Percentiles rank a stretch among this genome's conserved stretches.
phyloP scores from a whole-genome alignment of 1,284 basidiomycete genomes.

The Rhodotorula glutinis region DNA sequence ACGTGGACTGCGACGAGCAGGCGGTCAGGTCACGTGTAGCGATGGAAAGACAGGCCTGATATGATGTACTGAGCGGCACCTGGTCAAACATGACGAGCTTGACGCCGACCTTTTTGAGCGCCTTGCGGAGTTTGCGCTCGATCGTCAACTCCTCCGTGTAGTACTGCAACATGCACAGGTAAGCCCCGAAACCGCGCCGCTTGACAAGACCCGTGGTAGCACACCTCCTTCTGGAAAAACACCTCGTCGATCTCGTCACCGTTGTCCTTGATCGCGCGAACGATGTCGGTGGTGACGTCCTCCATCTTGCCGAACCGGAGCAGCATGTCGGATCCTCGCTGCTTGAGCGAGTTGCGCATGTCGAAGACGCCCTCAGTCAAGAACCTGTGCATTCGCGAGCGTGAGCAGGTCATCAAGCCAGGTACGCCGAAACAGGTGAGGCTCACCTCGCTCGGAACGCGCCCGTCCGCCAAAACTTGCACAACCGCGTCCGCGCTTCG shows the following conservation, averaged over 20 bases:
- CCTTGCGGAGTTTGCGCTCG: constrained; percentile 29
- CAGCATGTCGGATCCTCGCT: constrained; percentile 52
- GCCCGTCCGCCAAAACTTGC: constrained; percentile 55
- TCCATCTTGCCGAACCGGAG: constrained; percentile 56
- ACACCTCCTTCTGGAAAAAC: constrained; percentile 52
- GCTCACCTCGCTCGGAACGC: constrained; percentile 47
- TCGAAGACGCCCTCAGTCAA: constrained; percentile 55
- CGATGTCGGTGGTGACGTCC: constrained; percentile 49
- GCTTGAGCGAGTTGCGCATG: constrained; percentile 50
- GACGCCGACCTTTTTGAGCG: constrained; percentile 39
- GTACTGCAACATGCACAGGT: constrained; percentile 40
- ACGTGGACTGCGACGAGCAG: constrained; percentile 46
- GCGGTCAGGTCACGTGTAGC: accelerated
- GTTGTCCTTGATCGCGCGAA: constrained; percentile 47
- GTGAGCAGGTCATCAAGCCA: neutral
- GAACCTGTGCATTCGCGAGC: constrained; percentile 46
- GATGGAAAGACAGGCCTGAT: too few species aligned
- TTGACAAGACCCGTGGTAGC: too few species aligned
- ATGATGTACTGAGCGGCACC: constrained; percentile 44
- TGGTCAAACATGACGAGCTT: constrained; percentile 45
- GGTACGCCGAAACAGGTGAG: too few species aligned
- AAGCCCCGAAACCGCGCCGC: too few species aligned
- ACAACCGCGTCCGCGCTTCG: constrained; percentile 49
- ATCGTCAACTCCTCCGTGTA: constrained; percentile 45
- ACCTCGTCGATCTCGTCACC: constrained; percentile 52